Evolutionary conservation across 2,329 filamentous ascomycete genomes (phyloP), one percentile per base, ranked within the genome.

Genomic region (Colletotrichum eleusines): DNA sequence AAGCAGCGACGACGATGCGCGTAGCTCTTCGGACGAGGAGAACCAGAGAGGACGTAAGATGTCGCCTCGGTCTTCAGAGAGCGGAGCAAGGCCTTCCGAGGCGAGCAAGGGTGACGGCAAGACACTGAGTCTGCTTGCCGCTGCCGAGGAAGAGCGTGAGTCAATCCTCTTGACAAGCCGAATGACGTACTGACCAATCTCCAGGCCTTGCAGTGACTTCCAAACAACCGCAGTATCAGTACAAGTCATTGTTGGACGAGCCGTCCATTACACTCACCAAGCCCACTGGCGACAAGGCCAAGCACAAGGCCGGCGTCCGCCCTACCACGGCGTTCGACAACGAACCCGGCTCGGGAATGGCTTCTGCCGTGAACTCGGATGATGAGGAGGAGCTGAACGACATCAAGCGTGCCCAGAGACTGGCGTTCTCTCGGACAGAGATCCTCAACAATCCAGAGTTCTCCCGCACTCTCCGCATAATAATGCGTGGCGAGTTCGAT

Each of bases 241-340:
- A 91, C 73, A 83, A 87, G 42, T 92, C 91, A 8, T 81, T 93
- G 2, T 83, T 93, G 20, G 84, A 87, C 48, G 91, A 93, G 60
- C 90, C 91, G 2, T 84, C 89, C 73, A 90, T 92, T 71, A 91
- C 87, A 9, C 81, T 92, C 38, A 93, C 89, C 0, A 86, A 85
- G 38, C 88, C 91, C 1, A 83, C 86, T 3, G 90, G 90, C 20
- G 89, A 92, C 66, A 89, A 87, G 74, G 82, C 84, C 73, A 89
- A 87, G 75, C 78, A 81, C 72, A 91, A 89, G 77, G 78, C 85
- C 1, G 86, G 87, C 2, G 88, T 96, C 14, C 95, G 97, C 78
- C 95, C 95, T 1, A 89, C 90, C 63, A 97, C 93, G 14, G 96
- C 91, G 78, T 98, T 95, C 78, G 95, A 97, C 76, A 84, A 90